A percentile compares a stretch with the other conserved stretches of the same genome.
phyloP scores from a whole-genome alignment of 345 rosid genomes.

The Dipteronia sinensis region DNA sequence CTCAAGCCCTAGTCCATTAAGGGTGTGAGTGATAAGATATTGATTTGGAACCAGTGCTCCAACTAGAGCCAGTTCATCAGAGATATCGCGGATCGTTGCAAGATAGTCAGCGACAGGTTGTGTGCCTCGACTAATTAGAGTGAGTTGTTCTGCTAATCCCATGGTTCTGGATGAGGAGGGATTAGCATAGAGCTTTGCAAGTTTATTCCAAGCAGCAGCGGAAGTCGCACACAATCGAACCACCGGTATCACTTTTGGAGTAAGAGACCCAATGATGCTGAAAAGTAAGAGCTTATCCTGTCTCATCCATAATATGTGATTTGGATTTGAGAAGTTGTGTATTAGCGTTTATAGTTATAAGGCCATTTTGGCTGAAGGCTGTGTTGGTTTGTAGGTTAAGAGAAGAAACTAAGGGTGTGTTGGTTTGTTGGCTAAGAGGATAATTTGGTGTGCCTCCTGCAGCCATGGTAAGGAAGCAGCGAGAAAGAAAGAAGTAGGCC shows the following conservation, averaged over 20 bases:
- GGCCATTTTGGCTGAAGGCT: too few relatives aligned
- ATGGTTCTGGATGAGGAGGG: background rate
- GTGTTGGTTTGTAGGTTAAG: too few relatives aligned
- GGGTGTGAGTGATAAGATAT: background rate
- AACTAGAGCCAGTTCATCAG: background rate
- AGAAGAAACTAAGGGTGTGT: too few relatives aligned
- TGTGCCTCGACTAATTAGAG: background rate
- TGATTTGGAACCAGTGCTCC: background rate
- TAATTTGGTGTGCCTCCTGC: too few relatives aligned
- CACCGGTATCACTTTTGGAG: background rate
- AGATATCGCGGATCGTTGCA: background rate
- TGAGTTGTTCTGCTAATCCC: background rate
- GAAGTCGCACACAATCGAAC: background rate
- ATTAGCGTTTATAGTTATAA: too few relatives aligned
- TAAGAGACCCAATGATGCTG: background rate
- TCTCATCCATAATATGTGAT: background rate
- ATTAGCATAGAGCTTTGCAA: background rate
- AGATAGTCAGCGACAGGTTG: background rate
- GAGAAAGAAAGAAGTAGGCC: too few relatives aligned
- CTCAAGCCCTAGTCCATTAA: background rate
- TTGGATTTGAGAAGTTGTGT: background rate
- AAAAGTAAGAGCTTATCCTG: background rate
- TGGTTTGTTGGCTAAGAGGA: too few relatives aligned
- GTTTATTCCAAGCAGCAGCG: background rate
- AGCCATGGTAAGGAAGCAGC: too few relatives aligned